Percentiles rank a stretch among this genome's conserved stretches.
phyloP scores from a whole-genome alignment of 2,329 filamentous ascomycete species.

The Arthrobotrys conoides region DNA sequence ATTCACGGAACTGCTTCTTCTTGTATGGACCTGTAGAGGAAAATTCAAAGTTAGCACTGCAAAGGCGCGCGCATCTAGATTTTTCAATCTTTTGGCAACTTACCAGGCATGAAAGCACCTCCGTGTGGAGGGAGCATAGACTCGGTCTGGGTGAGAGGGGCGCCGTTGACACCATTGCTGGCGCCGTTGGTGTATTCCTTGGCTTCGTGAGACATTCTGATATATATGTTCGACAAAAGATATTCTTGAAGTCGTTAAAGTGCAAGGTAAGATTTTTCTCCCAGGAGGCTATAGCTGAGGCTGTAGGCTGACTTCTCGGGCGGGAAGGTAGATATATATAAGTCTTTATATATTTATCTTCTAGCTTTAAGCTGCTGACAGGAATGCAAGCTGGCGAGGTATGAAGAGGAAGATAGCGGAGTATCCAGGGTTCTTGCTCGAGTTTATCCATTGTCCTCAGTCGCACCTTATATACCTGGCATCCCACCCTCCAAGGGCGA shows the following conservation, averaged over 20 bases:
- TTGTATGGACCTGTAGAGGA: slow-evolving; percentile 70
- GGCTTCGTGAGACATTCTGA: slow-evolving; percentile 45
- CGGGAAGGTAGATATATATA: slow-evolving; percentile 42
- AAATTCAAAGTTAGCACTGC: slow-evolving; percentile 22
- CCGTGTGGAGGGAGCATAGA: slow-evolving; percentile 74
- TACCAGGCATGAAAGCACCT: slow-evolving; percentile 80
- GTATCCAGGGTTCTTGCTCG: slow-evolving; percentile 52
- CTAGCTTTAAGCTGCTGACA: slow-evolving; percentile 37
- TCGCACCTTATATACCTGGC: slow-evolving; percentile 53
- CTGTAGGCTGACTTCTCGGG: slow-evolving; percentile 25
- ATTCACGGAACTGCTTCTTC: slow-evolving; percentile 76
- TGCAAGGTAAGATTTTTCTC: slow-evolving; percentile 32
- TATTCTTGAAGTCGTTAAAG: slow-evolving; percentile 41
- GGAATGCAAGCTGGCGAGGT: slow-evolving; percentile 45
- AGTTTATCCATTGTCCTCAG: slow-evolving; percentile 57
- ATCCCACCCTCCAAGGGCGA: slow-evolving; percentile 40
- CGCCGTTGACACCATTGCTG: slow-evolving; percentile 38
- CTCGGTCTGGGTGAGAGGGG: slow-evolving; percentile 48
- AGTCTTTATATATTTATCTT: slow-evolving; percentile 41
- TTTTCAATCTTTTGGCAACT: slow-evolving; percentile 8
- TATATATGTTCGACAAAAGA: slow-evolving; percentile 27
- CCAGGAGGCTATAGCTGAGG: slow-evolving; percentile 26
- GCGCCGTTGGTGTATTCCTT: slow-evolving; percentile 56
- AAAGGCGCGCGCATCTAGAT: background rate
- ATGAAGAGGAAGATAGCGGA: slow-evolving; percentile 55